A percentile compares a stretch with the other conserved stretches of the same genome.
Conservation (phyloP, 179 eudicot genomes). For the Sideroxylon spinosum region DNA sequence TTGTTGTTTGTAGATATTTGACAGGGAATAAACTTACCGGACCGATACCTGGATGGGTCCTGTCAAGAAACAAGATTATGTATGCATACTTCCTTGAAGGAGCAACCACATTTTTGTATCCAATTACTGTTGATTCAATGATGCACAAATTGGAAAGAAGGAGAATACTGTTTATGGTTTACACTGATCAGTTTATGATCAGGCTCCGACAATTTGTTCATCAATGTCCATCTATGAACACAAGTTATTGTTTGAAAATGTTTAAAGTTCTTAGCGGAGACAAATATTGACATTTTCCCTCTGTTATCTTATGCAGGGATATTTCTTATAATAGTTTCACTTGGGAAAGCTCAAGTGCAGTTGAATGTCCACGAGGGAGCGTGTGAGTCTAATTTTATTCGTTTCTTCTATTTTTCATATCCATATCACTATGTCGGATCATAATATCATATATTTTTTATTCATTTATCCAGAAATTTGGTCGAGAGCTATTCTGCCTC, state of each 20-base stretch:
- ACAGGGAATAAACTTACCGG: constrained; percentile 46
- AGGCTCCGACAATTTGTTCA: background rate
- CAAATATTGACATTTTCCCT: background rate
- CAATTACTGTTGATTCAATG: background rate
- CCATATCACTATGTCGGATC: background rate
- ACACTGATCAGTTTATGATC: background rate
- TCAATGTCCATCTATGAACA: background rate
- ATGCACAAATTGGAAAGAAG: background rate
- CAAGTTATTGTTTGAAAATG: background rate
- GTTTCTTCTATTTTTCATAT: background rate
- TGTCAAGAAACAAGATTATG: constrained; percentile 35
- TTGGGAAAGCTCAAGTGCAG: constrained; percentile 32
- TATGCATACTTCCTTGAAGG: constrained; percentile 14
- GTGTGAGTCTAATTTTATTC: constrained; percentile 34
- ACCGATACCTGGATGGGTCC: constrained; percentile 37
- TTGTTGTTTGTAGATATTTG: constrained; percentile 32
- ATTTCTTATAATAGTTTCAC: constrained; percentile 47
- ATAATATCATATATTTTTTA: constrained; percentile 8
- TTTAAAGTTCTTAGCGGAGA: constrained; percentile 2
- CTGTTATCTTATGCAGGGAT: constrained; percentile 32
- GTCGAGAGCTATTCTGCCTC: constrained; percentile 53
- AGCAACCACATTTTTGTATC: background rate
- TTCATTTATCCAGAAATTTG: constrained; percentile 39
- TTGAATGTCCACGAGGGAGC: constrained; percentile 42
- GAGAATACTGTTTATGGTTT: background rate